These are phyloP conservation scores for Fusarium sp. DNA, from an alignment of 2,329 filamentous ascomycete species.

Conservation along the genomic window DNA sequence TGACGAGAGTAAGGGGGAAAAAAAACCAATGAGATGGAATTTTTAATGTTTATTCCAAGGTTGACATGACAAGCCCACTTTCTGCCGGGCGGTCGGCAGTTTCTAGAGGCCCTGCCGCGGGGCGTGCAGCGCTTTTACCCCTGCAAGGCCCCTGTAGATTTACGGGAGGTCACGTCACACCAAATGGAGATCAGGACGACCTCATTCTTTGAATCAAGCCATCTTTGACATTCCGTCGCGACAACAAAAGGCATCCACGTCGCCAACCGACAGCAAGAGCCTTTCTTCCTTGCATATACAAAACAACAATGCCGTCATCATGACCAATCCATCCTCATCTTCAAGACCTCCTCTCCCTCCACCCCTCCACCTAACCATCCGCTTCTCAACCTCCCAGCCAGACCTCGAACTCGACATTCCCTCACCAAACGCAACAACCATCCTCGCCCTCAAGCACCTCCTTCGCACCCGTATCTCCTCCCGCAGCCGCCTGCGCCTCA, in stretches of 20 bases:
- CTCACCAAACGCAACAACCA: constrained; percentile 74
- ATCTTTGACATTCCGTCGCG: background rate
- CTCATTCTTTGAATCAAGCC: background rate
- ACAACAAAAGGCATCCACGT: background rate
- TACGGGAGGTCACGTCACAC: constrained; percentile 26
- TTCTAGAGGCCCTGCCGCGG: constrained; percentile 23
- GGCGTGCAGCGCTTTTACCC: constrained; percentile 16
- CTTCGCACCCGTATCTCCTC: constrained; percentile 80
- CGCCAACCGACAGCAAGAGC: background rate
- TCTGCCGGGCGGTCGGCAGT: constrained; percentile 50
- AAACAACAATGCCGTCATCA: constrained; percentile 40
- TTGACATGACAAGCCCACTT: constrained; percentile 15
- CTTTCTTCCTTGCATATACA: background rate
- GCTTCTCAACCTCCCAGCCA: constrained; percentile 86
- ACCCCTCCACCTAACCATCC: constrained; percentile 82
- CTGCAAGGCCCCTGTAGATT: constrained; percentile 19
- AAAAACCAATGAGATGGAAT: constrained; percentile 6
- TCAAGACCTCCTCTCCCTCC: constrained; percentile 39
- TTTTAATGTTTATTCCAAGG: constrained; percentile 30
- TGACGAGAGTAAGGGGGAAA: background rate
- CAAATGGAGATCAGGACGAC: background rate
- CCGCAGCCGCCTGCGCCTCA: constrained; percentile 82
- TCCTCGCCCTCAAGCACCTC: constrained; percentile 82
- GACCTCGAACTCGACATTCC: constrained; percentile 84
- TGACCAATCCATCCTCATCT: constrained; percentile 38